Base-by-base conservation (phyloP, 768 basidiomycete species). In the Tephrocybe sp. region DNA sequence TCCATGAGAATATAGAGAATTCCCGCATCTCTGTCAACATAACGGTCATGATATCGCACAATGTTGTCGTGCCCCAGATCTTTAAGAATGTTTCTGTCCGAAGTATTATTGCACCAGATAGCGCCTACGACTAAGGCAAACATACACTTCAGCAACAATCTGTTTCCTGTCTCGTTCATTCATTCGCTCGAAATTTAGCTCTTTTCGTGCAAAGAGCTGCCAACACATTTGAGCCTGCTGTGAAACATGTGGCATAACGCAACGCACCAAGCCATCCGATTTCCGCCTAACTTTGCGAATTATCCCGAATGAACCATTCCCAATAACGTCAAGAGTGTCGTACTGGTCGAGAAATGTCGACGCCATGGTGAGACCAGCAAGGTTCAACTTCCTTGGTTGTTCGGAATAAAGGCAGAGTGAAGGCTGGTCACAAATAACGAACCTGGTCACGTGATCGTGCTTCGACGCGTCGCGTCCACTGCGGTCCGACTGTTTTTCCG, bases 1-100 rank as follows among this genome's bases (percentile, higher is more conserved):
- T 99, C 97, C 97, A 98, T 99, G 57, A 98, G 77, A 54, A 99
- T 97, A 66, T 97, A 98, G 37, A 98, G 81, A 49, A 94, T 89
- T 18, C 92, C 92, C 21, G 76, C 76, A 43, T 94, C 90, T 54
- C 88, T 77, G 73, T 99, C 97, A 50, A 97, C 91, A 62, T 88
- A 76, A 53, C 93, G 80, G 75, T 97, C 93, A 59, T 91, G 85
- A 67, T 94, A 95, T 59, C 90, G 90, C 53, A 99, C 97, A 55
- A 98, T 98, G 68, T 98, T 88, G 64, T 91, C 89, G 68, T 98
- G 92, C 58, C 92, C 80, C 15, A 98, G 77, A 62, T 94, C 92
- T 71, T 97, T 97, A 45, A 99, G 80, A 61, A 99, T 99, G 61
- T 95, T 95, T 39, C 95, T 98, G 23, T 47, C 31, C 22, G 31